These are phyloP conservation scores for Arxiozyma slooffiae DNA, from an alignment of 1,139 yeast species.

Conservation along the genomic window DNA sequence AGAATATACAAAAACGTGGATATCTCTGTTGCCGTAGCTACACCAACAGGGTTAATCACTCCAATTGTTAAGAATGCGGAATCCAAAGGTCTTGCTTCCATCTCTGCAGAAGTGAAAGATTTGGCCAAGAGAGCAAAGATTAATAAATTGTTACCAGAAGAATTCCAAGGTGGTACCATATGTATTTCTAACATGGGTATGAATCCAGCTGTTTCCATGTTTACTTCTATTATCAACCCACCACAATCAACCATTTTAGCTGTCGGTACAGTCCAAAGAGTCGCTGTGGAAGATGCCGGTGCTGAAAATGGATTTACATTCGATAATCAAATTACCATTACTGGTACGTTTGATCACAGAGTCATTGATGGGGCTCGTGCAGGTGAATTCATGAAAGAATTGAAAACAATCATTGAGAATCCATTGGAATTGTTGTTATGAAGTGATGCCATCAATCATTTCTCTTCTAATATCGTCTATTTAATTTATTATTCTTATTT, in stretches of 20 bases:
- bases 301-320: constrained; percentile 87
- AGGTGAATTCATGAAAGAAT: constrained; percentile 90
- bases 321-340: constrained; percentile 81
- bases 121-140: constrained; percentile 94
- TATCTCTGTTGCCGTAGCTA: constrained; percentile 96
- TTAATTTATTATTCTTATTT: no score
- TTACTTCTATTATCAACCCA: constrained; percentile 95
- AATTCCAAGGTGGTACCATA: constrained; percentile 98
- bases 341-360: constrained; percentile 98
- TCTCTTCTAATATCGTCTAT: background rate
- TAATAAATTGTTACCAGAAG: constrained; percentile 87
- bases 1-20: constrained; percentile 90
- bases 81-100: constrained; percentile 70
- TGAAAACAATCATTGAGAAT: constrained; percentile 86
- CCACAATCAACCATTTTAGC: constrained; percentile 95
- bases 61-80: constrained; percentile 89
- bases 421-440: constrained; percentile 88
- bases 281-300: constrained; percentile 85
- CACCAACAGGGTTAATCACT: constrained; percentile 93
- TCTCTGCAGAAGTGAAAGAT: constrained; percentile 79
- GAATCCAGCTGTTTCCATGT: constrained; percentile 86
- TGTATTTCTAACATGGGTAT: constrained; percentile 97
- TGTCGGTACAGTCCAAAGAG: constrained; percentile 84
- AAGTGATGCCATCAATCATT: constrained; percentile 4
- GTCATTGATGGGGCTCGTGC: constrained; percentile 96